phyloP scores from a whole-genome alignment of 78 protist genomes.

The Dictyostelium discoideum region DNA sequence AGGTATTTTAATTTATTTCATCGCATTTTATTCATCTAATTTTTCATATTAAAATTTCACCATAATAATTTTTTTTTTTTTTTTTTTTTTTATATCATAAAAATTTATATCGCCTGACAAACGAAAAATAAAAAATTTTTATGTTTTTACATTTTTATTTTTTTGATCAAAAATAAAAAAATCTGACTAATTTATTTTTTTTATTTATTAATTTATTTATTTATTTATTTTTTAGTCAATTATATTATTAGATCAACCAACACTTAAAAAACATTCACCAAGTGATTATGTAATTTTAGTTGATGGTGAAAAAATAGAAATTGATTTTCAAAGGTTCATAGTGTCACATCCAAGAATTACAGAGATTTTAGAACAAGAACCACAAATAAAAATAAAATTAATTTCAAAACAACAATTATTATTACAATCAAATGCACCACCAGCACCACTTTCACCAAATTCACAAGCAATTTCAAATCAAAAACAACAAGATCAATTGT shows the following conservation, averaged over 20 bases:
- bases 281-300: constrained; percentile 30
- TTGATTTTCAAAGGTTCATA: constrained; percentile 63
- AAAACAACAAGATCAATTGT: constrained; percentile 9
- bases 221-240: neutral
- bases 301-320: constrained; percentile 40
- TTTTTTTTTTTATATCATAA: neutral
- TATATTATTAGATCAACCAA: neutral
- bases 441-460: constrained; percentile 1
- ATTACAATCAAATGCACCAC: neutral
- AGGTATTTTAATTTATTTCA: constrained; percentile 1
- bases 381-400: constrained; percentile 45
- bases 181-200: neutral
- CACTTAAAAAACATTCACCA: neutral
- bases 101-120: neutral
- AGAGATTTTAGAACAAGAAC: constrained; percentile 52
- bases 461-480: neutral
- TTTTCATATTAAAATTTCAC: neutral
- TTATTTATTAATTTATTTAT: neutral
- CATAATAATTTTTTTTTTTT: neutral
- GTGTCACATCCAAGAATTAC: constrained; percentile 66
- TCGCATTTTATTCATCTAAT: neutral
- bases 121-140: neutral
- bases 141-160: neutral
- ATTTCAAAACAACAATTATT: neutral
- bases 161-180: neutral